Evolutionary conservation across 169 alveolate species (phyloP).

Genomic region (Eimeria zaria): DNA sequence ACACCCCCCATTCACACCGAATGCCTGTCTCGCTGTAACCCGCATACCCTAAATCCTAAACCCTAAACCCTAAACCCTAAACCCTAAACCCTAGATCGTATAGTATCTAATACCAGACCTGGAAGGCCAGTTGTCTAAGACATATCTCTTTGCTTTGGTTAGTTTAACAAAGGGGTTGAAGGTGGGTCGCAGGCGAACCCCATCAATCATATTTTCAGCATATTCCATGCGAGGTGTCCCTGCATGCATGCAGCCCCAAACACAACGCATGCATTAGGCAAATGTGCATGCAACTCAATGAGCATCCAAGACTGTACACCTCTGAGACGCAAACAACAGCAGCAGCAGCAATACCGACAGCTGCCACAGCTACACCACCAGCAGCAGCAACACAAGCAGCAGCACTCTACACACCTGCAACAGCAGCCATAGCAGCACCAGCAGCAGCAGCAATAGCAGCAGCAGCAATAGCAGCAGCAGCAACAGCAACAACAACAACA

Average conservation of each 20-base stretch:
- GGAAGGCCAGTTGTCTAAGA: slow-evolving; percentile 94
- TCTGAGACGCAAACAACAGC: too few relatives aligned
- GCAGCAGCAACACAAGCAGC: neutral
- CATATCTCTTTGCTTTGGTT: slow-evolving; percentile 91
- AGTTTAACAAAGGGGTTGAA: slow-evolving; percentile 94
- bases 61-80: neutral
- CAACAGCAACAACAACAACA: too few relatives aligned
- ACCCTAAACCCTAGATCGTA: neutral
- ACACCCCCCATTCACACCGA: slow-evolving; percentile 51
- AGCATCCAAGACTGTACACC: neutral
- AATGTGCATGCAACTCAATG: neutral
- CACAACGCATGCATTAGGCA: neutral
- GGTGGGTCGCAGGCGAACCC: slow-evolving; percentile 92
- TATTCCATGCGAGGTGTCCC: slow-evolving; percentile 95
- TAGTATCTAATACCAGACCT: slow-evolving; percentile 90
- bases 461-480: slow-evolving; percentile 24
- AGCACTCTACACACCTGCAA: too few relatives aligned
- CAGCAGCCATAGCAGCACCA: neutral
- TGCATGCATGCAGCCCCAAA: slow-evolving; percentile 28
- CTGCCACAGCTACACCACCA: neutral
- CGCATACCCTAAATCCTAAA: neutral
- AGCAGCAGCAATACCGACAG: too few relatives aligned
- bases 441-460: neutral
- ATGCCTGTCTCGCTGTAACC: neutral
- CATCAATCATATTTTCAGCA: slow-evolving; percentile 91